Percentiles rank a stretch among this genome's conserved stretches.
These are phyloP conservation scores for Phytopythium ostracodes DNA, from an alignment of 352 stramenopile species.

Conservation along the genomic window DNA sequence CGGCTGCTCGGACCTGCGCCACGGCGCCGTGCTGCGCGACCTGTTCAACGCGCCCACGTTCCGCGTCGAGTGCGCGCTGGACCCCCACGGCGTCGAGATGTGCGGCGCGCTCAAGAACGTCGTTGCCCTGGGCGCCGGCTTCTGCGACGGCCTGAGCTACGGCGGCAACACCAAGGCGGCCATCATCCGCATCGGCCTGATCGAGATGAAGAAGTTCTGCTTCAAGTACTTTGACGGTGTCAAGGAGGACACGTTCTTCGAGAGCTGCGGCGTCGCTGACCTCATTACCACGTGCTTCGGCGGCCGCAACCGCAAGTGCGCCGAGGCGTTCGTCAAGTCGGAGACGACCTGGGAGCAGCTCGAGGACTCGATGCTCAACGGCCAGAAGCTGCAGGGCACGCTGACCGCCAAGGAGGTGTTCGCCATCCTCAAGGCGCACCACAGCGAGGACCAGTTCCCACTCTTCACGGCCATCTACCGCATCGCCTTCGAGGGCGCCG, in stretches of 20 bases:
- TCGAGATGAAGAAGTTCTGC: conserved; percentile 94
- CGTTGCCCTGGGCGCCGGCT: conserved; percentile 95
- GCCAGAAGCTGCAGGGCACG: conserved; percentile 97
- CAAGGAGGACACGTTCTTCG: conserved; percentile 93
- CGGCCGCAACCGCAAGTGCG: conserved; percentile 95
- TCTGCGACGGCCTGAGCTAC: conserved; percentile 94
- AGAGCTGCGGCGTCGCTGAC: conserved; percentile 96
- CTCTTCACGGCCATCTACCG: conserved; percentile 92
- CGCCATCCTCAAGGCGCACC: conserved; percentile 83
- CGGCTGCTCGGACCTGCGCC: conserved; percentile 73
- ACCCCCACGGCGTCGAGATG: conserved; percentile 94
- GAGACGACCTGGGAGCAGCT: conserved; percentile 88
- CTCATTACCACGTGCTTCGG: conserved; percentile 98
- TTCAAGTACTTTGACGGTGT: conserved; percentile 93
- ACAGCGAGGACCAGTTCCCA: conserved; percentile 86
- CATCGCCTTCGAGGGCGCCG: conserved; percentile 89
- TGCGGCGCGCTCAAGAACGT: conserved; percentile 98
- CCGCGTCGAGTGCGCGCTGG: conserved; percentile 90
- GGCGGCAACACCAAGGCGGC: conserved; percentile 98
- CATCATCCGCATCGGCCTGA: conserved; percentile 92
- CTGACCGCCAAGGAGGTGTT: conserved; percentile 94
- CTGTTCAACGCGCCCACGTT: conserved; percentile 88
- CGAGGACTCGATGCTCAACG: conserved; percentile 93
- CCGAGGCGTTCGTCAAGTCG: conserved; percentile 90
- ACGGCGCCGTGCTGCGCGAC: conserved; percentile 62